Conservation (phyloP, 2,329 filamentous ascomycete species). For the Beauveria medogensis region DNA sequence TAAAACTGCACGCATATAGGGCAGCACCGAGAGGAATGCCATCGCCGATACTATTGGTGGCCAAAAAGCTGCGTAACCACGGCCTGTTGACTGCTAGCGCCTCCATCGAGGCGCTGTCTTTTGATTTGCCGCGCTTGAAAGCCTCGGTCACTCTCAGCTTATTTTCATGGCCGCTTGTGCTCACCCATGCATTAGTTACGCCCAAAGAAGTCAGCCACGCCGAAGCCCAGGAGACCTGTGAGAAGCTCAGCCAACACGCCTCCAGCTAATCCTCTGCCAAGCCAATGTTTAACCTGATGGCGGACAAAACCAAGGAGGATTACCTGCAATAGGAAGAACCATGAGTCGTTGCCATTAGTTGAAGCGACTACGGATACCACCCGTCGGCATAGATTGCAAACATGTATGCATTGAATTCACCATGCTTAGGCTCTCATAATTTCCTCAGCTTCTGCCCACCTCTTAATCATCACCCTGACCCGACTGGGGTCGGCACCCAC, state of each 20-base stretch:
- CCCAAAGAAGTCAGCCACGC: slow-evolving; percentile 61
- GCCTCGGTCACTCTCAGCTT: slow-evolving; percentile 39
- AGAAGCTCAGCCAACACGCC: slow-evolving; percentile 50
- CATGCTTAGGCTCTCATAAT: no score
- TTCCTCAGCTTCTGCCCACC: no score
- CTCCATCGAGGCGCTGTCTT: slow-evolving; percentile 44
- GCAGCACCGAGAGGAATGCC: slow-evolving; percentile 39
- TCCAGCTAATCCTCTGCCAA: slow-evolving; percentile 60
- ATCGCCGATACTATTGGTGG: slow-evolving; percentile 40
- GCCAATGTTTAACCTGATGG: slow-evolving; percentile 12
- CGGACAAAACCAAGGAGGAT: slow-evolving; percentile 4
- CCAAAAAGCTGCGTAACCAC: slow-evolving; percentile 47
- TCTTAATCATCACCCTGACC: no score
- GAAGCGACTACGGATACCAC: no score
- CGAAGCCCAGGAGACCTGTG: slow-evolving; percentile 60
- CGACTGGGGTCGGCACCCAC: no score
- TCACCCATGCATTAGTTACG: slow-evolving; percentile 46
- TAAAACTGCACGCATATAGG: slow-evolving; percentile 26
- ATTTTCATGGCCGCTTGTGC: slow-evolving; percentile 51
- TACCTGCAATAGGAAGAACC: not conserved
- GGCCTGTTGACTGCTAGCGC: slow-evolving; percentile 43
- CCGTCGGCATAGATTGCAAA: no score
- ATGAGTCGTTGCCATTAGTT: no score
- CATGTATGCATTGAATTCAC: no score
- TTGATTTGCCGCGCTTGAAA: slow-evolving; percentile 46